These are phyloP conservation scores for Aspergillus melleus DNA, from an alignment of 2,329 filamentous ascomycete genomes.

Conservation along the genomic window DNA sequence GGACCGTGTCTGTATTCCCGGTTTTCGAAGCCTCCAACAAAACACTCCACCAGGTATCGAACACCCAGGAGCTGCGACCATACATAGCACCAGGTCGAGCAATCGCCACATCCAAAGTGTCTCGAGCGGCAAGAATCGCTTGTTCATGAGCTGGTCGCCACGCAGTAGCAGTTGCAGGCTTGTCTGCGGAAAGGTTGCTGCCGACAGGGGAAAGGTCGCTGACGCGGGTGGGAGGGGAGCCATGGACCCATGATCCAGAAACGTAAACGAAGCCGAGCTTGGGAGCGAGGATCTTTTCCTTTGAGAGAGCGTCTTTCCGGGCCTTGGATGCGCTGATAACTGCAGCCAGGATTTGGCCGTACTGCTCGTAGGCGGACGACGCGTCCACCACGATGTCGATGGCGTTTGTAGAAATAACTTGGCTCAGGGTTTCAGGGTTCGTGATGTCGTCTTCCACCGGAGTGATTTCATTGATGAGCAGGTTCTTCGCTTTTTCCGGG, in stretches of 20 bases:
- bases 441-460: not conserved
- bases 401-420: slow-evolving; percentile 16
- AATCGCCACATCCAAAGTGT: slow-evolving; percentile 4
- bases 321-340: slow-evolving; percentile 16
- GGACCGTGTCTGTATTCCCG: not conserved
- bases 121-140: not conserved
- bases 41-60: slow-evolving; percentile 15
- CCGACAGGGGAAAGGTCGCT: slow-evolving; percentile 11
- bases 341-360: slow-evolving; percentile 22
- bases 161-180: not conserved
- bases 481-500: slow-evolving; percentile 29
- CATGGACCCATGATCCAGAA: slow-evolving; percentile 42
- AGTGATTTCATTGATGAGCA: slow-evolving; percentile 22
- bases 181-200: not conserved
- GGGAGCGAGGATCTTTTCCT: slow-evolving; percentile 19
- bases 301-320: not conserved
- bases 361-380: slow-evolving; percentile 25
- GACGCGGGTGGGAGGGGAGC: slow-evolving; percentile 25
- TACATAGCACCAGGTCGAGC: slow-evolving; percentile 26
- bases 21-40: slow-evolving; percentile 15
- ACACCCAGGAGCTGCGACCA: slow-evolving; percentile 35
- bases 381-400: slow-evolving; percentile 41
- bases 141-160: not conserved
- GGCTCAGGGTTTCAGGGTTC: not conserved
- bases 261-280: slow-evolving; percentile 43